phyloP scores from a whole-genome alignment of 805 yeast species.

The Zygosaccharomyces gambellarensis region DNA sequence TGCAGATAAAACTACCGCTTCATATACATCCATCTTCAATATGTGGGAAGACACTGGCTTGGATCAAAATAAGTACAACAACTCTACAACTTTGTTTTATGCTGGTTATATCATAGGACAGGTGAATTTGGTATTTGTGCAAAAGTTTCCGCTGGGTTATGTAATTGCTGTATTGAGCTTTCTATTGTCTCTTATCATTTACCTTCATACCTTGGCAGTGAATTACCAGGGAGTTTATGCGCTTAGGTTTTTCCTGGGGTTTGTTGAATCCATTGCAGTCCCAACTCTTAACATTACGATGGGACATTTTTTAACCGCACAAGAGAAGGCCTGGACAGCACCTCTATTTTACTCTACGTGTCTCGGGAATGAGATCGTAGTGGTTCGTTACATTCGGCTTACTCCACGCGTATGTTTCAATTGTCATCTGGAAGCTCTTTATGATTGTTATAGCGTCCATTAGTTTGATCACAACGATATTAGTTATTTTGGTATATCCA shows the following conservation, averaged over 20 bases:
- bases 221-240: slow-evolving; percentile 45
- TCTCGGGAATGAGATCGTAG: slow-evolving; percentile 48
- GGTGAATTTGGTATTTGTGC: slow-evolving; percentile 41
- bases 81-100: slow-evolving; percentile 47
- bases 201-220: slow-evolving; percentile 40
- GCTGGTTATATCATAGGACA: slow-evolving; percentile 49
- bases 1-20: slow-evolving; percentile 48
- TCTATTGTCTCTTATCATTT: slow-evolving; percentile 44
- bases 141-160: slow-evolving; percentile 40
- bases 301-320: slow-evolving; percentile 46
- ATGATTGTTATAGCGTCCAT: slow-evolving; percentile 55
- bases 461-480: slow-evolving; percentile 38
- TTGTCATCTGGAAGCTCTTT: slow-evolving; percentile 48
- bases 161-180: slow-evolving; percentile 36
- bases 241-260: slow-evolving; percentile 48
- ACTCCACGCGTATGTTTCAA: slow-evolving; percentile 22
- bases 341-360: slow-evolving; percentile 51
- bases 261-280: slow-evolving; percentile 43
- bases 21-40: slow-evolving; percentile 46
- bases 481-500: slow-evolving; percentile 44
- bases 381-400: slow-evolving; percentile 45
- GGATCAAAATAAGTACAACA: slow-evolving; percentile 41
- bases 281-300: slow-evolving; percentile 45
- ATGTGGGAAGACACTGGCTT: slow-evolving; percentile 44
- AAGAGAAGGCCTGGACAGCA: slow-evolving; percentile 48